phyloP scores from a whole-genome alignment of 495 filamentous ascomycete genomes.

The Sabuloglossum arenarium region DNA sequence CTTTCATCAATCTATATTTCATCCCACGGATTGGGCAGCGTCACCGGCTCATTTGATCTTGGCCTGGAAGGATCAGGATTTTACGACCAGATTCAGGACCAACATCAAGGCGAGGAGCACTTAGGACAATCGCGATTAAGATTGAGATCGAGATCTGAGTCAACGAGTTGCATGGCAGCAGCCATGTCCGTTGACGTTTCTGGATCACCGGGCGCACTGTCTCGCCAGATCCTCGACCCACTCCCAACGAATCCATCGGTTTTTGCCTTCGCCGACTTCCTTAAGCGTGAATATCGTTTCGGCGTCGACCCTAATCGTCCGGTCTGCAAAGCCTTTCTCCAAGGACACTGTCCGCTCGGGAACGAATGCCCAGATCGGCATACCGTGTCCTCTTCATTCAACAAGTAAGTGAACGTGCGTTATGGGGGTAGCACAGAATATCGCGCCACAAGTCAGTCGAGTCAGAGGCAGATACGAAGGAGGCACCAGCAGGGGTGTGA shows the following conservation, averaged over 20 bases:
- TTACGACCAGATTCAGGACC: background rate
- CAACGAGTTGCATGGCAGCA: background rate
- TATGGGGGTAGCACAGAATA: conserved; percentile 24
- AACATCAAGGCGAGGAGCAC: background rate
- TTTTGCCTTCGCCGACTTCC: conserved; percentile 21
- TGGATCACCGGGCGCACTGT: background rate
- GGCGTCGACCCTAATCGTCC: conserved; percentile 54
- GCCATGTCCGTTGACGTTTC: background rate
- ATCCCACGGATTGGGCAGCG: background rate
- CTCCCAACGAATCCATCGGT: conserved; percentile 7
- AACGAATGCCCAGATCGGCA: conserved; percentile 43
- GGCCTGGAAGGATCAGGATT: background rate
- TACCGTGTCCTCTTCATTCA: conserved; percentile 16
- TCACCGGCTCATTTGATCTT: background rate
- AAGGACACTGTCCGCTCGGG: conserved; percentile 62
- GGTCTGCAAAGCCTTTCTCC: conserved; percentile 58
- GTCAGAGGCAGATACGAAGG: background rate
- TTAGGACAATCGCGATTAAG: background rate
- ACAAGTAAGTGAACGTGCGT: conserved; percentile 18
- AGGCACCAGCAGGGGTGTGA: background rate
- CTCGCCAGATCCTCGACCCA: conserved; percentile 12
- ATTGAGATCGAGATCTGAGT: background rate
- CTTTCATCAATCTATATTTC: too few species aligned
- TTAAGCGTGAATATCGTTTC: conserved; percentile 39
- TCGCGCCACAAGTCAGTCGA: conserved; percentile 21